These are phyloP conservation scores for Suillus spraguei DNA, from an alignment of 768 basidiomycete genomes.

Conservation along the genomic window DNA sequence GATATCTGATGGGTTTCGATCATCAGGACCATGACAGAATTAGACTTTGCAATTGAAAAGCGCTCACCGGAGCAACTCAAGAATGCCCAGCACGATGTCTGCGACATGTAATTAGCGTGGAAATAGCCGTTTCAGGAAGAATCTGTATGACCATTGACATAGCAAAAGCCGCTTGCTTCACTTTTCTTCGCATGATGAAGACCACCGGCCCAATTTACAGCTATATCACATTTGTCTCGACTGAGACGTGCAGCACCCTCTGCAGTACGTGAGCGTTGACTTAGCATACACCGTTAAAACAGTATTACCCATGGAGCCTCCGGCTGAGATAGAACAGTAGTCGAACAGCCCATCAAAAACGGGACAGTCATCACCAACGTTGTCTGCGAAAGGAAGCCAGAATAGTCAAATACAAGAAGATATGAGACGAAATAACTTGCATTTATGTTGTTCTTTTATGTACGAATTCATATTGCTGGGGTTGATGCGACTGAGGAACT, in stretches of 20 bases:
- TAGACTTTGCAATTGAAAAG: conserved; percentile 5
- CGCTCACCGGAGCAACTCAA: conserved; percentile 83
- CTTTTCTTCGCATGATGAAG: conserved; percentile 99
- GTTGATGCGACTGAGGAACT: conserved; percentile 91
- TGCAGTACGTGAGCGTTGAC: conserved; percentile 33
- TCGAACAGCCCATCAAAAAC: conserved; percentile 99
- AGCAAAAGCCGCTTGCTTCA: conserved; percentile 98
- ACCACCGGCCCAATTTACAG: conserved; percentile 99
- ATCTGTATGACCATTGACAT: conserved; percentile 80
- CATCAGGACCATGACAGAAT: conserved; percentile 1
- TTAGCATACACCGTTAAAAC: not conserved
- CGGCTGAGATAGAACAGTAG: conserved; percentile 99
- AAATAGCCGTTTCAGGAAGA: not conserved
- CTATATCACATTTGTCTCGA: conserved; percentile 97
- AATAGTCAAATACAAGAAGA: not conserved
- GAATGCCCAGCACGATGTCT: conserved; percentile 97
- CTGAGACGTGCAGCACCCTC: conserved; percentile 97
- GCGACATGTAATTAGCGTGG: conserved; percentile 10
- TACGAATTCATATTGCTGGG: conserved; percentile 95
- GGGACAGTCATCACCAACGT: conserved; percentile 98
- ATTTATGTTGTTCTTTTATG: conserved; percentile 95
- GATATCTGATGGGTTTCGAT: conserved; percentile 58
- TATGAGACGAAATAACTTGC: conserved; percentile 44
- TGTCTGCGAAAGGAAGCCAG: conserved; percentile 54
- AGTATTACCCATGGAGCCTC: conserved; percentile 93